phyloP scores from a whole-genome alignment of 73 alveolate genomes.

The Uronychia setigera region DNA sequence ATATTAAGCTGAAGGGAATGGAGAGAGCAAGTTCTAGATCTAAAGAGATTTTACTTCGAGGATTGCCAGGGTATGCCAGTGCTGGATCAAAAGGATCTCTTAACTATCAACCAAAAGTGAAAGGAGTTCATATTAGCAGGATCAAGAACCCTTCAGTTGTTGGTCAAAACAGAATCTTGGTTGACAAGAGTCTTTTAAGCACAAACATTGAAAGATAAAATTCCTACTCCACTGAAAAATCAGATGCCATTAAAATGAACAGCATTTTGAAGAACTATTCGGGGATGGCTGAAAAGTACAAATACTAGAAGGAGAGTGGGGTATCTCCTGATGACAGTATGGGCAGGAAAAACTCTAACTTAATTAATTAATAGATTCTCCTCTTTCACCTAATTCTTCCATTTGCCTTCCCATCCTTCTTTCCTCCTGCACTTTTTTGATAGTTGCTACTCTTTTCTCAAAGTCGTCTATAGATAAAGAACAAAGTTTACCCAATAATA shows the following conservation, averaged over 20 bases:
- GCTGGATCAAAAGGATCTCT: neutral
- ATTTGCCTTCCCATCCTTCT: too few species aligned
- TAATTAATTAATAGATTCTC: neutral
- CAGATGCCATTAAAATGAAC: neutral
- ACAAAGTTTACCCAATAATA: neutral
- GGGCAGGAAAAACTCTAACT: neutral
- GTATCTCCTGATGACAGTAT: neutral
- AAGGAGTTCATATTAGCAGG: neutral
- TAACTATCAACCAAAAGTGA: neutral
- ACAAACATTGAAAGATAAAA: neutral
- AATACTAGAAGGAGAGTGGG: neutral
- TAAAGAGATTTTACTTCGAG: neutral
- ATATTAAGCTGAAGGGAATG: neutral
- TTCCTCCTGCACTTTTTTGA: neutral
- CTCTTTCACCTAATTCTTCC: too few species aligned
- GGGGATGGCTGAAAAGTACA: neutral
- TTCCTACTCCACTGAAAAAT: neutral
- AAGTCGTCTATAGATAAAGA: neutral
- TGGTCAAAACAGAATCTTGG: neutral
- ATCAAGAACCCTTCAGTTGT: neutral
- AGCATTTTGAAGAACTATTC: neutral
- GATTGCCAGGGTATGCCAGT: neutral
- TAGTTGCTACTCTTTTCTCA: neutral
- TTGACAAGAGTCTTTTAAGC: neutral
- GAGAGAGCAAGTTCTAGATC: neutral